These are phyloP conservation scores for Saccharomyces hybrid DNA, from an alignment of 1,139 yeast species.

Conservation along the genomic window DNA sequence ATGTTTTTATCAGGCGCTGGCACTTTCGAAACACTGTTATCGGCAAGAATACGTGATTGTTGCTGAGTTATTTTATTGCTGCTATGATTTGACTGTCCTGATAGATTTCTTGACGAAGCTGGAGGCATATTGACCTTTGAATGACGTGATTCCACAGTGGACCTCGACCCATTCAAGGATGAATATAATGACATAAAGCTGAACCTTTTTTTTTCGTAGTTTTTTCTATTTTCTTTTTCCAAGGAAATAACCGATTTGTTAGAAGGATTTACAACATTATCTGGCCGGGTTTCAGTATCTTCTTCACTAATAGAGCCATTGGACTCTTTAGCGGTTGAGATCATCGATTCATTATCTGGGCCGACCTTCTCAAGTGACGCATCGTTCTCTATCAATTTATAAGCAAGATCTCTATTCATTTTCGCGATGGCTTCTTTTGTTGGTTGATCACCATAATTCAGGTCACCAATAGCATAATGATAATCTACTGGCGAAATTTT, in stretches of 20 bases:
- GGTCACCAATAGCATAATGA: not conserved
- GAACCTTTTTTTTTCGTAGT: conserved; percentile 18
- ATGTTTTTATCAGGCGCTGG: not conserved
- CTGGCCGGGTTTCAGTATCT: not conserved
- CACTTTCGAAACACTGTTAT: not conserved
- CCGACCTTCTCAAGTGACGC: not conserved
- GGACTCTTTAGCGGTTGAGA: not conserved
- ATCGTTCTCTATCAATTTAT: not conserved
- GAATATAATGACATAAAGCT: conserved; percentile 28
- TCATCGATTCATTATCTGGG: not conserved
- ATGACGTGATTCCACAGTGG: conserved; percentile 15
- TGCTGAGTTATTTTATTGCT: not conserved
- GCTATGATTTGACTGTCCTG: not conserved
- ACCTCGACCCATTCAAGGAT: conserved; percentile 18
- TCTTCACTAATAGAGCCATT: not conserved
- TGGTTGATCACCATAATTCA: not conserved
- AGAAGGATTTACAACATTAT: not conserved
- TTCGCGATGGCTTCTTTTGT: not conserved
- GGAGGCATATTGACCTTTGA: not conserved
- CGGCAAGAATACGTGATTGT: not conserved
- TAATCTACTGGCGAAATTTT: not conserved
- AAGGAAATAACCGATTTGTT: not conserved
- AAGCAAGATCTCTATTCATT: not conserved
- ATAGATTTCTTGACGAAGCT: not conserved
- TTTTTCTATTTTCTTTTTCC: conserved; percentile 4